Conservation (phyloP, 2,329 filamentous ascomycete species). For the Fusarium begoniae region DNA sequence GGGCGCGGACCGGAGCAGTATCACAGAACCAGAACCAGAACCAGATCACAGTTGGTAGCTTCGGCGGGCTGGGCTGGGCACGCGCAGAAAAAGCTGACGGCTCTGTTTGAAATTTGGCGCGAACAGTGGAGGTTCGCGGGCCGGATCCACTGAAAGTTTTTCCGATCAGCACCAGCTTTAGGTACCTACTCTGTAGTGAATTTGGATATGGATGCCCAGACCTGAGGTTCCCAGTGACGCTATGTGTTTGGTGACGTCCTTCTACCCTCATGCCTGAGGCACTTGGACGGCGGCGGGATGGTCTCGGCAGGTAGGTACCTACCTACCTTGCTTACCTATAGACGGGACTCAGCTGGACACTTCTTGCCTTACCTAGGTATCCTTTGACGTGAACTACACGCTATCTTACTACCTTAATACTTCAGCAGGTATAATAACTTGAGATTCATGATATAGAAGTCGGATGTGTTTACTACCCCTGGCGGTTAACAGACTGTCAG, state of each 20-base stretch:
- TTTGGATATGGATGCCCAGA: background rate
- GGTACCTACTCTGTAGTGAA: background rate
- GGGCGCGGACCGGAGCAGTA: conserved; percentile 37
- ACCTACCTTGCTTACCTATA: background rate
- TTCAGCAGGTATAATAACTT: background rate
- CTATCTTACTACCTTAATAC: background rate
- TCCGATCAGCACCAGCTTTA: conserved; percentile 32
- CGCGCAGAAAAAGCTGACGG: conserved; percentile 49
- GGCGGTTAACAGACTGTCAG: background rate
- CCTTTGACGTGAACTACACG: background rate
- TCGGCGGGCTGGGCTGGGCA: conserved; percentile 43
- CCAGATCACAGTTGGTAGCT: conserved; percentile 36
- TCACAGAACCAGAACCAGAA: conserved; percentile 22
- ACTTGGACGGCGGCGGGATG: conserved; percentile 8
- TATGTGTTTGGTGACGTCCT: conserved; percentile 8
- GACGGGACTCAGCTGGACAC: background rate
- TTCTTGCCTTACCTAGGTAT: background rate
- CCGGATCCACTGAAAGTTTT: conserved; percentile 44
- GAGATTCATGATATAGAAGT: background rate
- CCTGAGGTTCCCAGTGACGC: conserved; percentile 1
- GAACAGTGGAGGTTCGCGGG: conserved; percentile 26
- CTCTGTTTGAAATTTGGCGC: conserved; percentile 45
- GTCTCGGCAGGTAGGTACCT: background rate
- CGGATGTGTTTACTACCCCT: background rate
- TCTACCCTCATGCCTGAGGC: conserved; percentile 15